phyloP scores from a whole-genome alignment of 345 rosid species.

The Eucalyptus rudis region DNA sequence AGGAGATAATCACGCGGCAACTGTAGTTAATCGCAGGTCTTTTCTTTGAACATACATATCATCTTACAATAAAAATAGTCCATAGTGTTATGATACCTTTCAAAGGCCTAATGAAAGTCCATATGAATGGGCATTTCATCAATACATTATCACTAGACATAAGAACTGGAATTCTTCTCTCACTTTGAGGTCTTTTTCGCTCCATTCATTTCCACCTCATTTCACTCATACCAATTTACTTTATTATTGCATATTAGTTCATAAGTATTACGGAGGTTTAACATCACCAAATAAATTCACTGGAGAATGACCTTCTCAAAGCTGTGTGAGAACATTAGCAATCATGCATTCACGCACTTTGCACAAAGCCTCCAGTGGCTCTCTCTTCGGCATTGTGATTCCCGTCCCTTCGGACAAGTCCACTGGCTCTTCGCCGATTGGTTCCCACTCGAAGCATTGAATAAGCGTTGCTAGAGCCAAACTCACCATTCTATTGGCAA shows the following conservation, averaged over 20 bases:
- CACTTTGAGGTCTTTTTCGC: too few relatives aligned
- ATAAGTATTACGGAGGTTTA: not conserved
- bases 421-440: slow-evolving; percentile 12
- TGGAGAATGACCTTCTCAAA: not conserved
- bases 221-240: not conserved
- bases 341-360: not conserved
- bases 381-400: slow-evolving; percentile 24
- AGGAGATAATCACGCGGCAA: too few relatives aligned
- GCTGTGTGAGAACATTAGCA: not conserved
- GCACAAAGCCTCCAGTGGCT: slow-evolving; percentile 28
- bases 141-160: too few relatives aligned
- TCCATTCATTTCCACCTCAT: too few relatives aligned
- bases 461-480: slow-evolving; percentile 22
- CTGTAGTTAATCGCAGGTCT: too few relatives aligned
- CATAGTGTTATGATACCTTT: too few relatives aligned
- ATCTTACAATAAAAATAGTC: too few relatives aligned
- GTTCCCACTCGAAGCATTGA: slow-evolving; percentile 50
- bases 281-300: not conserved
- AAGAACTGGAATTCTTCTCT: too few relatives aligned
- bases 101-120: too few relatives aligned
- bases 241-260: not conserved
- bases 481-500: slow-evolving; percentile 19
- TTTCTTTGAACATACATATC: too few relatives aligned
- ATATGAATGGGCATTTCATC: too few relatives aligned
- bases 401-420: slow-evolving; percentile 35